Base-by-base conservation (phyloP, 106 monocot genomes). In the Dioscorea zingiberensis region DNA sequence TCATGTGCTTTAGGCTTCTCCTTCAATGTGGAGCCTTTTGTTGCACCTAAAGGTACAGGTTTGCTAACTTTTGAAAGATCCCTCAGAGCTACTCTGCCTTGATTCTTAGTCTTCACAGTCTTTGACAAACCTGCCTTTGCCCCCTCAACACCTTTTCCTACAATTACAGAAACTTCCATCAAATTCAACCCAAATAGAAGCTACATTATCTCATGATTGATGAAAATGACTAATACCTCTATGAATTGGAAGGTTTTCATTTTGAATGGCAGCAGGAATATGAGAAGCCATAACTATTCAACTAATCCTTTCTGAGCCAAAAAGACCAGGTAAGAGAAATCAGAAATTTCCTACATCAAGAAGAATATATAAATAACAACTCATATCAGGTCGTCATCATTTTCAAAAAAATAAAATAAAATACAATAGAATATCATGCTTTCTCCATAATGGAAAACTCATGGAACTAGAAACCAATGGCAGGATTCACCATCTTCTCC, bases 11-110 rank as follows among this genome's bases (percentile, higher is more conserved):
- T 28, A 48, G 72, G 22, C 59, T 71, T 85, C 25, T 71, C 61
- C 65, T 78, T 81, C 51, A 71, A 25, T 54, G 45, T 45, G 21
- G 60, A 67, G 8, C 21, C 58, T 27, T 70, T 71, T n/a, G 56
- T 47, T 46, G 29, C 23, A 26, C 32, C 63, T 28, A 64, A 58
- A 60, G 48, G 38, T 0, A 67, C 65, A 62, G 78, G 75, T 48
- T 76, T 79, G 11, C 44, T 58, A 18, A 54, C n/a, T 18, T 74
- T 80, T 11, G 87, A 83, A 26, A 87, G 65, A 68, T 87, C 83
- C 23, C 65, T 76, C 59, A 87, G 59, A 21, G 82, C 79, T 60
- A 76, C 83, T 46, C 86, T 57, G 11, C 48, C 73, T 66, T 73
- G 54, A 10, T 25, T 63, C 13, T 22, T 60, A 24, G 63, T 67